Evolutionary conservation across 176 grass and related monocot species (phyloP), one percentile per base, ranked within the genome.

Genomic region (Tillandsia leiboldiana): DNA sequence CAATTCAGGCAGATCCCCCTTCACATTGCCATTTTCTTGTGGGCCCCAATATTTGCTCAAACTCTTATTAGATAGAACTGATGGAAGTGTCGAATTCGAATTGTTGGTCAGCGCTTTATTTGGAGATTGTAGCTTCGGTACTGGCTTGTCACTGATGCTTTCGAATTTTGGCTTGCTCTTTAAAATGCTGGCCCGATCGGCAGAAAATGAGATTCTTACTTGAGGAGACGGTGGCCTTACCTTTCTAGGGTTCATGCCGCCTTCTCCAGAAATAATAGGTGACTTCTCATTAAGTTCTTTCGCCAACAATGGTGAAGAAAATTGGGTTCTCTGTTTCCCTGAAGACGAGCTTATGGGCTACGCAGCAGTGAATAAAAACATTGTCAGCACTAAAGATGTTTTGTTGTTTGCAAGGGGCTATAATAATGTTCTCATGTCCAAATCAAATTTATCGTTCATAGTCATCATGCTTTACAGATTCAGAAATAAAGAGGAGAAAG

Each of bases 261-360:
- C 2, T 20, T 85, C 84, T 48, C 69, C 66, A 71, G 62, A 72
- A 80, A 58, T 84, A 66, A 74, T 63, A 65, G 83, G 86, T 50
- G 83, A 80, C 61, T 83, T 84, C 8, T 83, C 70, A 11, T 80
- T 78, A 51, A 72, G 9, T 68, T 90, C 83, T 83, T 78, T 78
- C 24, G 73, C 48, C 9, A 72, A 73, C 28, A 95, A 61, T 11
- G 66, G 24, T 56, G 83, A 76, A 69, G 90, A 90, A 6, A 18
- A 42, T 33, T 75, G 69, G n/a, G 81, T 81, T 79, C 81, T 86
- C 61, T 87, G 84, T 51, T 87, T 87, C 48, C 85, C 84, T 22
- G 82, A 91, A n/a, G 84, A 91, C 20, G 78, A 80, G 26, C 84
- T 85, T 74, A 78, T 80, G 48, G 74, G 66, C 88, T 91, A 79